phyloP scores from a whole-genome alignment of 306 rosid genomes.

The Fragaria iinumae region DNA sequence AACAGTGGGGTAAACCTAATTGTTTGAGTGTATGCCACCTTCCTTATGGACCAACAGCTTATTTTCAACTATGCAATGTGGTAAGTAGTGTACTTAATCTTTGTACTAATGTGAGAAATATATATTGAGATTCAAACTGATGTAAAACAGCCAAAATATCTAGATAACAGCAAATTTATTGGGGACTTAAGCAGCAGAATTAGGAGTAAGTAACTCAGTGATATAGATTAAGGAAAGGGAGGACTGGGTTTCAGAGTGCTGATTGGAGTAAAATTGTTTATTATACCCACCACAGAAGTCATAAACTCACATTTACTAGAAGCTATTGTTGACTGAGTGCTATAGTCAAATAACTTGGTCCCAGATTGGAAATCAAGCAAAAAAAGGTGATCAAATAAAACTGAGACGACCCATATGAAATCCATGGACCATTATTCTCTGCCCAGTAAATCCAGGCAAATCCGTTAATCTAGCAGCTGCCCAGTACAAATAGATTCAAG shows the following conservation, averaged over 20 bases:
- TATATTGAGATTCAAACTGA: constrained; percentile 2
- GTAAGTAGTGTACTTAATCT: constrained; percentile 45
- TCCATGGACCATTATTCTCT: neutral
- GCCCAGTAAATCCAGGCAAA: neutral
- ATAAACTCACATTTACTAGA: neutral
- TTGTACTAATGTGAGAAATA: neutral
- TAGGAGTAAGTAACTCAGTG: neutral
- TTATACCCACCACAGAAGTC: neutral
- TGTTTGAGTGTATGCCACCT: constrained; percentile 78
- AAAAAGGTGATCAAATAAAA: neutral
- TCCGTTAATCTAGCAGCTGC: neutral
- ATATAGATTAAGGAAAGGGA: neutral
- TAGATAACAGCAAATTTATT: neutral
- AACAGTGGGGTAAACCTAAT: constrained; percentile 92
- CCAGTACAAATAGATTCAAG: neutral
- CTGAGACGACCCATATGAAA: neutral
- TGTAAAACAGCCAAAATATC: neutral
- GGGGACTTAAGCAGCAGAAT: neutral
- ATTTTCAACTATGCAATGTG: constrained; percentile 82
- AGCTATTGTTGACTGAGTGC: neutral
- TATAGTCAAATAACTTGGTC: neutral
- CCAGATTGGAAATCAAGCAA: neutral
- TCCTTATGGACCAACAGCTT: constrained; percentile 94
- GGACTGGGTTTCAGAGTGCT: neutral
- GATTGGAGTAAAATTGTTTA: neutral